These are phyloP conservation scores for Stagonosporopsis chrysanthemi DNA, from an alignment of 2,329 filamentous ascomycete species.

Conservation along the genomic window DNA sequence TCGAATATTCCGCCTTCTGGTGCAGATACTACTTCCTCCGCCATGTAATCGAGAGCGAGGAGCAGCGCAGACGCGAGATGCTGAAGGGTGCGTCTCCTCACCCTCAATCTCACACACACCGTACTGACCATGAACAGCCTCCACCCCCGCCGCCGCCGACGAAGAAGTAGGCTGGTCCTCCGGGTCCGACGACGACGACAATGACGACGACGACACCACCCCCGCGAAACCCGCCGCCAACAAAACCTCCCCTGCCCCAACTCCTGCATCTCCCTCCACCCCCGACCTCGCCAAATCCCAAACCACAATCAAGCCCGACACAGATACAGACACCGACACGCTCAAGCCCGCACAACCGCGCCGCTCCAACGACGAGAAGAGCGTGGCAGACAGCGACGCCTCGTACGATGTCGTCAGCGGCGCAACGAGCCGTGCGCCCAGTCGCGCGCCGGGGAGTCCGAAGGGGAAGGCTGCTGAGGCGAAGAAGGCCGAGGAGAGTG, in stretches of 20 bases:
- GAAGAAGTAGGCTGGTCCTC: constrained; percentile 75
- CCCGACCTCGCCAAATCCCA: constrained; percentile 42
- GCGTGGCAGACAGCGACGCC: constrained; percentile 89
- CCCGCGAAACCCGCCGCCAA: constrained; percentile 12
- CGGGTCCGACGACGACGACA: constrained; percentile 64
- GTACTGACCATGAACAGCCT: constrained; percentile 45
- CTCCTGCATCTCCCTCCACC: constrained; percentile 11
- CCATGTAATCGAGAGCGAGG: constrained; percentile 91
- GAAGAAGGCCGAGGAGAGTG: constrained; percentile 61
- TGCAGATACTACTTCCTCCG: constrained; percentile 93
- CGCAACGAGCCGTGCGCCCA: constrained; percentile 72
- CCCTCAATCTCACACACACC: not conserved
- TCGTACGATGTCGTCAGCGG: constrained; percentile 91
- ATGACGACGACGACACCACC: constrained; percentile 26
- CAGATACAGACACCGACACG: constrained; percentile 24
- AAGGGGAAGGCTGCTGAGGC: constrained; percentile 59
- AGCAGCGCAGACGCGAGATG: constrained; percentile 85
- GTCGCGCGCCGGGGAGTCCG: constrained; percentile 64
- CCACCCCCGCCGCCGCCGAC: constrained; percentile 76
- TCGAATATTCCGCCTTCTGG: constrained; percentile 93
- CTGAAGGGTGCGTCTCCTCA: constrained; percentile 74
- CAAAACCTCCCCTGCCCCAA: constrained; percentile 14
- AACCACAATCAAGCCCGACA: constrained; percentile 49
- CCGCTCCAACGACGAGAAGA: constrained; percentile 75
- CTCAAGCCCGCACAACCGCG: constrained; percentile 69